Conservation (phyloP, 371 early-diverging fungal genomes). For the Haplosporangium sp. region DNA sequence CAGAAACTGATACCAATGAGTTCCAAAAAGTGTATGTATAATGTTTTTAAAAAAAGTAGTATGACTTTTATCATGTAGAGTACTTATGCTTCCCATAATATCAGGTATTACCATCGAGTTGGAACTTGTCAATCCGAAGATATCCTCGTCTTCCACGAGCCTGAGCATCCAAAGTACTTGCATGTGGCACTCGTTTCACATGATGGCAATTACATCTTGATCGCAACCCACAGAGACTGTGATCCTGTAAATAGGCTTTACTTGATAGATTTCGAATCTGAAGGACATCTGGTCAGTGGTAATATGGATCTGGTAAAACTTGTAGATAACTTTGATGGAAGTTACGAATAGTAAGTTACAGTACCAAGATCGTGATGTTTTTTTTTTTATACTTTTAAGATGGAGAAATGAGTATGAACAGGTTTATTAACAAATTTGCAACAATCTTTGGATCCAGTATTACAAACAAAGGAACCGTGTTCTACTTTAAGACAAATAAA, state of each 20-base stretch:
- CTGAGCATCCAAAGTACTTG: constrained; percentile 60
- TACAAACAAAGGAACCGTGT: constrained; percentile 67
- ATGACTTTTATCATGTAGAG: too few species aligned
- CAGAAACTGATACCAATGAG: constrained; percentile 68
- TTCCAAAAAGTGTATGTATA: constrained; percentile 56
- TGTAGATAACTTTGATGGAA: constrained; percentile 64
- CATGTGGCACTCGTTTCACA: constrained; percentile 55
- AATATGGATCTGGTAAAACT: constrained; percentile 43
- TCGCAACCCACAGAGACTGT: constrained; percentile 57
- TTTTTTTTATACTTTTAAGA: not conserved
- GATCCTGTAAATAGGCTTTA: constrained; percentile 66
- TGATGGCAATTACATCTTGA: constrained; percentile 68
- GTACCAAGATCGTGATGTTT: not conserved
- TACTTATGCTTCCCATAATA: too few species aligned
- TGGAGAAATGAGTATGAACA: not conserved
- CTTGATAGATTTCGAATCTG: constrained; percentile 57
- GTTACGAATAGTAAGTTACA: constrained; percentile 58
- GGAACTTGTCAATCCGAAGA: constrained; percentile 67
- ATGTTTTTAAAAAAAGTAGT: too few species aligned
- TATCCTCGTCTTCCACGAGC: constrained; percentile 59
- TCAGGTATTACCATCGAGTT: constrained; percentile 41
- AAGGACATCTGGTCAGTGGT: too few species aligned
- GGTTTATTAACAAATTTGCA: not conserved
- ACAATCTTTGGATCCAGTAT: constrained; percentile 31
- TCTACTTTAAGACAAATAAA: constrained; percentile 72